These are phyloP conservation scores for Porogramme epimiltina DNA, from an alignment of 1,284 basidiomycete species.

Conservation along the genomic window DNA sequence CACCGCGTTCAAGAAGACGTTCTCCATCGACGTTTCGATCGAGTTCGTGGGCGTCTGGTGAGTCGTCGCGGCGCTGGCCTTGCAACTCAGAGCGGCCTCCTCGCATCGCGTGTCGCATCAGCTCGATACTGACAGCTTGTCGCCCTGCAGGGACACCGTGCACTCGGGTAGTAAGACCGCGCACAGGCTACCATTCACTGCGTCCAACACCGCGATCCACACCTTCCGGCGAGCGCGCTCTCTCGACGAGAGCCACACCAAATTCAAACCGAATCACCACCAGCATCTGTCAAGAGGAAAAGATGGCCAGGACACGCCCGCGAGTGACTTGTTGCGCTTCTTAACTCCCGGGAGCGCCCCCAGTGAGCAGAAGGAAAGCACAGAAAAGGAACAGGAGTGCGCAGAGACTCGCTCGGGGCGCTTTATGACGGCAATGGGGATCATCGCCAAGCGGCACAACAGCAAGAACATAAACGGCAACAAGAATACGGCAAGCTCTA, in stretches of 20 bases:
- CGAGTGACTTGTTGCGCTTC: constrained; percentile 42
- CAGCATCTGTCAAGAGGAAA: constrained; percentile 28
- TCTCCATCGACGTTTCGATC: constrained; percentile 48
- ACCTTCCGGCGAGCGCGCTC: constrained; percentile 70
- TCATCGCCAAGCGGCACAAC: neutral
- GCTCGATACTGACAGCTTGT: neutral
- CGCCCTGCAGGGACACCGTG: constrained; percentile 45
- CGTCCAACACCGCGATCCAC: constrained; percentile 57
- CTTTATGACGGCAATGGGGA: neutral
- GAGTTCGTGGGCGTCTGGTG: constrained; percentile 59
- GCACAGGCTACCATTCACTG: constrained; percentile 52
- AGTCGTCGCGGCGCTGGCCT: constrained; percentile 8
- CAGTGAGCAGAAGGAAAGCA: neutral
- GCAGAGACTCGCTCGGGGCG: constrained; percentile 4
- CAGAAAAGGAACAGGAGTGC: neutral
- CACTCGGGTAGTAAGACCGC: constrained; percentile 48
- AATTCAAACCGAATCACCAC: constrained; percentile 56
- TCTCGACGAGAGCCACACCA: constrained; percentile 67
- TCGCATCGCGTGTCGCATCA: too few species aligned
- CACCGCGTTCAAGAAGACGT: constrained; percentile 45
- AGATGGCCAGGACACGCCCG: constrained; percentile 40
- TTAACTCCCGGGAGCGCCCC: constrained; percentile 20
- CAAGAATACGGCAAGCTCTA: neutral
- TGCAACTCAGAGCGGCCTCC: neutral
- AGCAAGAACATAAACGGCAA: neutral